Evolutionary conservation across 1,284 basidiomycete species (phyloP).

Genomic region (Malassezia pachydermatis): DNA sequence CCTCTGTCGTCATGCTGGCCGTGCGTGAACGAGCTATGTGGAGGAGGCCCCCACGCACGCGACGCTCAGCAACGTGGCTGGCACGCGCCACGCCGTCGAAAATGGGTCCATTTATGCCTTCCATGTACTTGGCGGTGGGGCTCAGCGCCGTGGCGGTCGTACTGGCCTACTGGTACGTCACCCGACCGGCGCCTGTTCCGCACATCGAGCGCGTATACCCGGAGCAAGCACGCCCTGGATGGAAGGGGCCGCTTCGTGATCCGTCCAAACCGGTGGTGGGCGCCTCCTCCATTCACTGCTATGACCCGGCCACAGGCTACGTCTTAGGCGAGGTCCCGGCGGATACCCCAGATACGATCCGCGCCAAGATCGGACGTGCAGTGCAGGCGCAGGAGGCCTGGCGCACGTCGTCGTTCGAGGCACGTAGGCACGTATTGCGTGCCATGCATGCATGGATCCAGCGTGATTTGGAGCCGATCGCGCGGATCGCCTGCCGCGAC

Average conservation of each 20-base stretch:
- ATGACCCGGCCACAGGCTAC: conserved; percentile 75
- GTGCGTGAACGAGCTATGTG: neutral
- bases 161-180: neutral
- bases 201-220: conserved; percentile 19
- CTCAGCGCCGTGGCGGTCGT: neutral
- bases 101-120: conserved; percentile 5
- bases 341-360: conserved; percentile 61
- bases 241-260: conserved; percentile 23
- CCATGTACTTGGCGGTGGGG: neutral
- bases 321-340: conserved; percentile 64
- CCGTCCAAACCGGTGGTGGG: conserved; percentile 1
- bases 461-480: conserved; percentile 71
- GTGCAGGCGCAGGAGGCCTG: conserved; percentile 61
- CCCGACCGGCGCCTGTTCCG: neutral
- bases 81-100: neutral
- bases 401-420: conserved; percentile 62
- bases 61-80: neutral
- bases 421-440: conserved; percentile 68
- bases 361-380: conserved; percentile 61
- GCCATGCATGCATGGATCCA: conserved; percentile 83
- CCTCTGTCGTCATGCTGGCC: neutral
- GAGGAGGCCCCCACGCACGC: neutral
- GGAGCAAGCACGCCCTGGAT: conserved; percentile 23
- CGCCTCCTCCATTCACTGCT: conserved; percentile 64
- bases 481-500: conserved; percentile 80